Conservation (phyloP, 1,284 basidiomycete genomes). For the Cryptococcus depauperatus region DNA sequence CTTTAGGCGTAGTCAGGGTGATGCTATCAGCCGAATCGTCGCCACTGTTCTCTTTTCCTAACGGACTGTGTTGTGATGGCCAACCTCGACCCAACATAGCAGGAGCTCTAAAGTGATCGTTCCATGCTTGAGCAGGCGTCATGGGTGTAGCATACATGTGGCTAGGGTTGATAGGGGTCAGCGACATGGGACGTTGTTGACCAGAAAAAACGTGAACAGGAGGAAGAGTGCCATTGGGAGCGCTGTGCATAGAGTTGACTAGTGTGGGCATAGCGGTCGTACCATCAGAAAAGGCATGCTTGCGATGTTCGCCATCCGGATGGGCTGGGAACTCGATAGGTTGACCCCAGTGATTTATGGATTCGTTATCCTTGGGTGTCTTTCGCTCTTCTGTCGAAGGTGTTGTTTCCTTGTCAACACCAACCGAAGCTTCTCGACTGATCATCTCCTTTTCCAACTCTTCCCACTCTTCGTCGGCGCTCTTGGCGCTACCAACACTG, state of each 20-base stretch:
- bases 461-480: conserved; percentile 23
- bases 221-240: conserved; percentile 11
- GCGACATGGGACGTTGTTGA: conserved; percentile 8
- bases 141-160: conserved; percentile 17
- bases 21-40: conserved; percentile 20
- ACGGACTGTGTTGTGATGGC: background rate
- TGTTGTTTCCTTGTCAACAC: conserved; percentile 6
- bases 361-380: background rate
- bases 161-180: conserved; percentile 17
- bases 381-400: conserved; percentile 1
- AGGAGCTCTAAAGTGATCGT: conserved; percentile 6
- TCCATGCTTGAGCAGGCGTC: conserved; percentile 13
- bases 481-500: conserved; percentile 7
- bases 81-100: conserved; percentile 11
- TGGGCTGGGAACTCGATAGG: conserved; percentile 13
- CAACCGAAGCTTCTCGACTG: conserved; percentile 20
- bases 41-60: conserved; percentile 6
- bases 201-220: conserved; percentile 20
- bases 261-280: conserved; percentile 23
- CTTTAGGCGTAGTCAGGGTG: conserved; percentile 25
- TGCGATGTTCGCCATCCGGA: conserved; percentile 2
- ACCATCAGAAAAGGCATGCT: conserved; percentile 16
- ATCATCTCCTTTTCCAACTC: conserved; percentile 20
- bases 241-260: conserved; percentile 20
- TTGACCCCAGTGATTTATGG: conserved; percentile 11